Base-by-base conservation (phyloP, 2,329 filamentous ascomycete species). In the Talaromyces sp. region DNA sequence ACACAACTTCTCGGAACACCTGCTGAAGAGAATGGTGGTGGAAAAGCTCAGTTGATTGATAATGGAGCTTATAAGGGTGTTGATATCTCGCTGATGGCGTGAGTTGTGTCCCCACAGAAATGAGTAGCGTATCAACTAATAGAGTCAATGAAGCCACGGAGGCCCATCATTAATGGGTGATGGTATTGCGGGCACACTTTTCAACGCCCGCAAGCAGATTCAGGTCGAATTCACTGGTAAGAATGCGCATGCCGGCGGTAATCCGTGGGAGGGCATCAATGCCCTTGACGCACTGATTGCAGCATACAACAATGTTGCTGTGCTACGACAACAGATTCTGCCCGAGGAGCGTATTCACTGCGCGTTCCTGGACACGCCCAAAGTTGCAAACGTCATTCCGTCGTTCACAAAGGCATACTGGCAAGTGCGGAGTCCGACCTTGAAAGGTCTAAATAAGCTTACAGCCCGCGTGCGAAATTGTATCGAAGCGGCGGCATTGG, bases 201-300 rank as follows among this genome's bases (percentile, higher is more conserved):
- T 73, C 69, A 75, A 78, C 47, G 76, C 76, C 1, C 70, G 75
- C 3, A 73, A 78, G 33, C 71, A 77, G 41, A 69, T 79, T 22
- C 69, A 70, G 19, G 77, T 80, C 54, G 76, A 78, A 67, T 84
- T 64, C 13, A 64, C 43, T 0, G 86, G 86, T 1, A 80, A 80
- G 60, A 82, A 82, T 63, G 84, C 86, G 0, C 86, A 88, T 68
- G 85, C 85, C 0, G 85, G 83, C 0, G 81, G 82, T 3, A 82
- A 78, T n/a, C 86, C 85, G 0, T 87, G 85, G 85, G 78, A 85
- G 5, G 86, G 86, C 0, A 79, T 84, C 68, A 88, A 88, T 70
- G 86, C 86, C 0, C 79, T 87, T 0, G 86, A 88, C 68, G 85
- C 85, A 0, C 70, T 86, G 25, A 77, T 87, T 2, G 77, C 79